Conservation (phyloP, 768 basidiomycete genomes). For the Phaeolepiota aurea region DNA sequence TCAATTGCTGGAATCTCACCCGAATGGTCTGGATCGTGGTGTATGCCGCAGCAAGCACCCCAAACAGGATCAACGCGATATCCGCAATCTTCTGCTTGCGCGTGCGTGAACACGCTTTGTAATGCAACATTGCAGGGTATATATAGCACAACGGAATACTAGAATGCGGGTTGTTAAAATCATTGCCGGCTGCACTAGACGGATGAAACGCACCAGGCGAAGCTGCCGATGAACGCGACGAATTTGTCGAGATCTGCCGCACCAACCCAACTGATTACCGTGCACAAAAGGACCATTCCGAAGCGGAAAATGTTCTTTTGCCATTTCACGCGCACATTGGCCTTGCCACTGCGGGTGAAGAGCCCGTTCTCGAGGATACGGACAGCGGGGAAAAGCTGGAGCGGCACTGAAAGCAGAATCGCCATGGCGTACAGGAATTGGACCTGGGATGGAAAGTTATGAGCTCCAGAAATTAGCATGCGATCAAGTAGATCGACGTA, state of each 20-base stretch:
- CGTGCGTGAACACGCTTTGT: slow-evolving; percentile 76
- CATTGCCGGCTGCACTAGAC: too few relatives aligned
- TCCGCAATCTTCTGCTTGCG: slow-evolving; percentile 58
- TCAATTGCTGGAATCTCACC: slow-evolving; percentile 41
- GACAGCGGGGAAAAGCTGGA: slow-evolving; percentile 96
- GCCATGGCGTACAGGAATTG: slow-evolving; percentile 89
- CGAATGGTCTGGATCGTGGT: slow-evolving; percentile 74
- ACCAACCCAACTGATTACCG: slow-evolving; percentile 74
- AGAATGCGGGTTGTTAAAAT: neutral
- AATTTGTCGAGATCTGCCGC: slow-evolving; percentile 93
- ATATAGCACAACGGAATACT: slow-evolving; percentile 92
- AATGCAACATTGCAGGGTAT: slow-evolving; percentile 90
- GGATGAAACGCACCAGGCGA: slow-evolving; percentile 73
- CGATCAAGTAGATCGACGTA: slow-evolving; percentile 22
- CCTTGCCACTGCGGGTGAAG: slow-evolving; percentile 84
- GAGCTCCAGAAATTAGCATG: neutral
- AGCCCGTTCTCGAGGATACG: slow-evolving; percentile 95
- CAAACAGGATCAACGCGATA: slow-evolving; percentile 69
- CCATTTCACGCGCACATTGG: slow-evolving; percentile 82
- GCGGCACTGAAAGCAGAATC: slow-evolving; percentile 84
- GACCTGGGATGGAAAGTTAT: slow-evolving; percentile 29
- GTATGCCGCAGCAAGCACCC: slow-evolving; percentile 61
- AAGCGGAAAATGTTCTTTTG: slow-evolving; percentile 89
- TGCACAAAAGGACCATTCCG: slow-evolving; percentile 67
- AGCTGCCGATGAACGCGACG: slow-evolving; percentile 86